phyloP scores from a whole-genome alignment of 208 protist species.

The Balamuthia mandrillaris region DNA sequence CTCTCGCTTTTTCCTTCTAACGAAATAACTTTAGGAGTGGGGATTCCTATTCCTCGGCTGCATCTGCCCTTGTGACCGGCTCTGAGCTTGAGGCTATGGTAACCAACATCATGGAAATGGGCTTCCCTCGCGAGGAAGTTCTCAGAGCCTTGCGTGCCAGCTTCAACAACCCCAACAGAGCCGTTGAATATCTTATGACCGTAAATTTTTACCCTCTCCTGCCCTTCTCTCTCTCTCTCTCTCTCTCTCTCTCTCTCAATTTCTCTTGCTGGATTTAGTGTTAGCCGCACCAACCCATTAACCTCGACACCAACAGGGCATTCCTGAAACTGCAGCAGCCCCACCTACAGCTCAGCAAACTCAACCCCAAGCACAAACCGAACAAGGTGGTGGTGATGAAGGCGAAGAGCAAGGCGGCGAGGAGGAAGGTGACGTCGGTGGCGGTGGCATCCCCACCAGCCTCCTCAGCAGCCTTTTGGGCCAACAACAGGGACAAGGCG shows the following conservation, averaged over 20 bases:
- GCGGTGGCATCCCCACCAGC: slow-evolving; percentile 28
- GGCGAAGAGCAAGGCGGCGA: not conserved
- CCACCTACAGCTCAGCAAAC: not conserved
- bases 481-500: not conserved
- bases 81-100: slow-evolving; percentile 37
- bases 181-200: slow-evolving; percentile 67
- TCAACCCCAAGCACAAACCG: not conserved
- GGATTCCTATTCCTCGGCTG: not conserved
- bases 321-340: not conserved
- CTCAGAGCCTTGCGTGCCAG: slow-evolving; percentile 60
- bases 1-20: not conserved
- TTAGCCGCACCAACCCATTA: not conserved
- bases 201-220: not conserved
- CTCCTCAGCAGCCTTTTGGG: not conserved
- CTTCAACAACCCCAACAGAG: slow-evolving; percentile 71
- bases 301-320: not conserved
- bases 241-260: no score
- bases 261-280: not conserved
- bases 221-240: no score
- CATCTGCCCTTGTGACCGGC: slow-evolving; percentile 39
- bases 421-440: not conserved
- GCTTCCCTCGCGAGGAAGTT: slow-evolving; percentile 60
- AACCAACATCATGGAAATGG: slow-evolving; percentile 57
- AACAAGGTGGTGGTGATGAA: not conserved
- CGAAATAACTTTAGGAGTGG: not conserved